A percentile compares a stretch with the other conserved stretches of the same genome.
Evolutionary conservation across 805 yeast genomes (phyloP).

Genomic region (Cyberlindnera lachancei): DNA sequence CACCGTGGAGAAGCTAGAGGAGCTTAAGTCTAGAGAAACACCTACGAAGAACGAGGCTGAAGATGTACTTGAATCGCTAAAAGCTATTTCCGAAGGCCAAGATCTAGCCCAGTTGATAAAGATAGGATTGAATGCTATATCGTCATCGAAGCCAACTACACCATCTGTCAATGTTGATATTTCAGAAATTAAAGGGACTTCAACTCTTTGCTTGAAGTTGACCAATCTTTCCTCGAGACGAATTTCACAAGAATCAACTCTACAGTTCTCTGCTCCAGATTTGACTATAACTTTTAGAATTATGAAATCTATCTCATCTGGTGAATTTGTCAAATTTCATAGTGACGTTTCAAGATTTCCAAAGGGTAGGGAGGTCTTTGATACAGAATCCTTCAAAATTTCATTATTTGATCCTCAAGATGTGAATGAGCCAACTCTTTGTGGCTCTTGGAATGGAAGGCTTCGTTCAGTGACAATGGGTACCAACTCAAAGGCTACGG

Average conservation of each 20-base stretch:
- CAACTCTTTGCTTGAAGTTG: not conserved
- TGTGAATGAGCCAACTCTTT: no score
- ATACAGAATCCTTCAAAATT: constrained; percentile 1
- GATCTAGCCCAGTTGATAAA: not conserved
- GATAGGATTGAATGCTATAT: not conserved
- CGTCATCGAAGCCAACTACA: not conserved
- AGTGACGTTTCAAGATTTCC: not conserved
- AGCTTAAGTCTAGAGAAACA: not conserved
- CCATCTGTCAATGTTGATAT: not conserved
- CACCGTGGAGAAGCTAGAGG: constrained; percentile 7
- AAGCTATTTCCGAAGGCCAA: not conserved
- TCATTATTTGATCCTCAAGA: no score
- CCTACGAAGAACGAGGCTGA: not conserved
- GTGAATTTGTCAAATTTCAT: constrained; percentile 1
- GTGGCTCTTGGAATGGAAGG: no score
- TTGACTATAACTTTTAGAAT: constrained; percentile 1
- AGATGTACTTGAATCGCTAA: no score
- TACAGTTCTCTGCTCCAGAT: not conserved
- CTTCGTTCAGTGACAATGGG: no score
- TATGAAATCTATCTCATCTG: not conserved
- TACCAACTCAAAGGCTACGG: no score
- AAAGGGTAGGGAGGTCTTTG: not conserved
- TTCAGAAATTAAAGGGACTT: not conserved
- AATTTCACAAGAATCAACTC: not conserved
- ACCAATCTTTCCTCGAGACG: not conserved